Evolutionary conservation across 2,329 filamentous ascomycete genomes (phyloP).

Genomic region (Thelonectria discophora): DNA sequence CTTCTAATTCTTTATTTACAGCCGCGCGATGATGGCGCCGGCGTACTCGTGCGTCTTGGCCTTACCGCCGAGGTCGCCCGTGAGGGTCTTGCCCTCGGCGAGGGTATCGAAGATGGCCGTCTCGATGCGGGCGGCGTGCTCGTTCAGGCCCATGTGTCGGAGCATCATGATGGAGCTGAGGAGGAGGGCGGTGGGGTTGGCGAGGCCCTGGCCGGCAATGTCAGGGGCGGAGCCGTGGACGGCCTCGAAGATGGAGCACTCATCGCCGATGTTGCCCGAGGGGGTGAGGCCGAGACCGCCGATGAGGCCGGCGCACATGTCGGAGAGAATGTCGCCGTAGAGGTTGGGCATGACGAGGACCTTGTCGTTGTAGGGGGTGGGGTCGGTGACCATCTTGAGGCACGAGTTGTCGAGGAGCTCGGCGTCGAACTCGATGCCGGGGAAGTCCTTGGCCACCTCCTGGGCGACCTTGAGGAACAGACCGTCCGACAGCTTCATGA

Average conservation of each 20-base stretch:
- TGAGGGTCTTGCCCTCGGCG: conserved; percentile 94
- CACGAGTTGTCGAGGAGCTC: conserved; percentile 99
- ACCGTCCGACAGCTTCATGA: conserved; percentile 99
- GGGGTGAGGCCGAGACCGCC: conserved; percentile 96
- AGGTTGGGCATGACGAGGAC: conserved; percentile 98
- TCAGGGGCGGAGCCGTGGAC: conserved; percentile 97
- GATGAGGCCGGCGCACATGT: conserved; percentile 99
- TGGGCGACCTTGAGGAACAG: conserved; percentile 91
- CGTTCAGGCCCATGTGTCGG: conserved; percentile 92
- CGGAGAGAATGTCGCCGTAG: conserved; percentile 98
- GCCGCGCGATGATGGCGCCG: conserved; percentile 81
- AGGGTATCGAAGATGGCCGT: conserved; percentile 94
- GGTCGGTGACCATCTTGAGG: conserved; percentile 98
- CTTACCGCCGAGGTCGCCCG: conserved; percentile 95
- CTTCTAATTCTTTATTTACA: conserved; percentile 55
- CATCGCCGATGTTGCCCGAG: conserved; percentile 97
- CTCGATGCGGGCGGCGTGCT: conserved; percentile 89
- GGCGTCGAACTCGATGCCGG: conserved; percentile 93
- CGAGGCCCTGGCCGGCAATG: conserved; percentile 94
- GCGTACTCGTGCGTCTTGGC: conserved; percentile 96
- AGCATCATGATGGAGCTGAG: conserved; percentile 99
- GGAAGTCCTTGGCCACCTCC: conserved; percentile 93
- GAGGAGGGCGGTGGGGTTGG: conserved; percentile 96
- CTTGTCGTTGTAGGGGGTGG: conserved; percentile 97
- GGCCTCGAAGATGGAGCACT: conserved; percentile 99